Conservation (phyloP, 176 grass and related monocot genomes). For the Hordeum vulgare region DNA sequence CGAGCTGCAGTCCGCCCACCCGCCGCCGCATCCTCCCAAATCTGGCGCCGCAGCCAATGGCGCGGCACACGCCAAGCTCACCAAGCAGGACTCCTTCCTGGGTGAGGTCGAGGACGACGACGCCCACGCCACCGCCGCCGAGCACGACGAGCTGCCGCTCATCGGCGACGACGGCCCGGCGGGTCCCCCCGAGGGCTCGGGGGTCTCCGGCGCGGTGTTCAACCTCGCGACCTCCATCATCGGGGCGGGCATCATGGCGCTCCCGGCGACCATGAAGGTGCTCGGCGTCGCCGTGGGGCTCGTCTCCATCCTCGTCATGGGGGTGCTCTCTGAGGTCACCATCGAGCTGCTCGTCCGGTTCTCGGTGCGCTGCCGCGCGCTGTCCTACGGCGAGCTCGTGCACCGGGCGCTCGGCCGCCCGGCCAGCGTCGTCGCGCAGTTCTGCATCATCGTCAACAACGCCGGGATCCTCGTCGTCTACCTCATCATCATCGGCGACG, state of each 20-base stretch:
- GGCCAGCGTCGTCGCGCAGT: conserved; percentile 61
- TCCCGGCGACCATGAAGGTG: conserved; percentile 98
- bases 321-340: conserved; percentile 80
- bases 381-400: conserved; percentile 84
- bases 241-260: conserved; percentile 95
- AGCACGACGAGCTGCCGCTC: conserved; percentile 72
- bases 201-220: conserved; percentile 64
- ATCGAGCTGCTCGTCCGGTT: conserved; percentile 91
- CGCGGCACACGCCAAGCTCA: conserved; percentile 31
- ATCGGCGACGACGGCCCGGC: conserved; percentile 39
- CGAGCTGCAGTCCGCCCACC: conserved; percentile 53
- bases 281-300: conserved; percentile 74
- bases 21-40: neutral
- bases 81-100: conserved; percentile 45
- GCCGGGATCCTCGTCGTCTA: conserved; percentile 81
- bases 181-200: conserved; percentile 38
- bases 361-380: conserved; percentile 54
- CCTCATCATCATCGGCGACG: conserved; percentile 95
- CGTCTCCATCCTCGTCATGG: conserved; percentile 71
- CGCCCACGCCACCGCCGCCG: neutral
- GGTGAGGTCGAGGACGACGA: conserved; percentile 25
- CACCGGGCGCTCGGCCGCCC: conserved; percentile 64
- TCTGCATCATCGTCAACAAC: conserved; percentile 91
- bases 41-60: conserved; percentile 4
- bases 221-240: conserved; percentile 97